Conservation (phyloP, 2,329 filamentous ascomycete genomes). For the Penicillium decumbens region DNA sequence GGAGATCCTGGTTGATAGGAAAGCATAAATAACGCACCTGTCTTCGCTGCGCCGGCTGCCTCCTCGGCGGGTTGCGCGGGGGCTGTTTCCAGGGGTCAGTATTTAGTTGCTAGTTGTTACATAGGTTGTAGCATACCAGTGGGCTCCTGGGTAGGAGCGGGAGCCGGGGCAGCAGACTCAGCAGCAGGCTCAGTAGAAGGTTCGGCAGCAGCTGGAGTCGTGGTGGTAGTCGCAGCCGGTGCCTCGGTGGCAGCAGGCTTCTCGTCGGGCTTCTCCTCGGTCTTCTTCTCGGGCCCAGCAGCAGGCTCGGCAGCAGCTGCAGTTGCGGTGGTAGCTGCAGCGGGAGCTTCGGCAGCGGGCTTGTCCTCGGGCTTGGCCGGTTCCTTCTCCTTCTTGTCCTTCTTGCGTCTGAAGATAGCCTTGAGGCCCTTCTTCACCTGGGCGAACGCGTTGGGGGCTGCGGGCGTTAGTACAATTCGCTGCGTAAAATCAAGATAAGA, state of each 20-base stretch:
- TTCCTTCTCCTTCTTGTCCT: slow-evolving; percentile 18
- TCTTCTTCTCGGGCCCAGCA: neutral
- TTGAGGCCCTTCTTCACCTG: slow-evolving; percentile 35
- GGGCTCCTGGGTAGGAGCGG: neutral
- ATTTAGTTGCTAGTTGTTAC: neutral
- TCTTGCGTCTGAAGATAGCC: slow-evolving; percentile 31
- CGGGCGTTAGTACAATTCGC: neutral
- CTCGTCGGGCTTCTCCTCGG: neutral
- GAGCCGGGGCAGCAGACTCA: neutral
- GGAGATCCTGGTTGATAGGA: neutral
- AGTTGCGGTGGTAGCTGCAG: slow-evolving; percentile 7
- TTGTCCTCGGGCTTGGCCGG: neutral
- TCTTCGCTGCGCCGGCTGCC: neutral
- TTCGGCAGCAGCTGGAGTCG: slow-evolving; percentile 5
- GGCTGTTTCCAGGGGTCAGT: neutral
- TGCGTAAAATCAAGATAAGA: neutral
- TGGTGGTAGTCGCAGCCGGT: slow-evolving; percentile 4
- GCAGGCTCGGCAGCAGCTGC: slow-evolving; percentile 8
- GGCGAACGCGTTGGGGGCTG: slow-evolving; percentile 31
- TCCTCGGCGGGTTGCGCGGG: neutral
- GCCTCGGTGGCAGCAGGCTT: slow-evolving; percentile 1
- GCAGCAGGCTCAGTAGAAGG: slow-evolving; percentile 2
- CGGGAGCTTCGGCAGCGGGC: neutral
- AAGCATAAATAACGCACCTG: neutral
- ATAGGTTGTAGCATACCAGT: neutral